Percentiles rank a stretch among this genome's conserved stretches.
Evolutionary conservation across 1,284 basidiomycete genomes (phyloP).

Genomic region (Anthracocystis setariae): DNA sequence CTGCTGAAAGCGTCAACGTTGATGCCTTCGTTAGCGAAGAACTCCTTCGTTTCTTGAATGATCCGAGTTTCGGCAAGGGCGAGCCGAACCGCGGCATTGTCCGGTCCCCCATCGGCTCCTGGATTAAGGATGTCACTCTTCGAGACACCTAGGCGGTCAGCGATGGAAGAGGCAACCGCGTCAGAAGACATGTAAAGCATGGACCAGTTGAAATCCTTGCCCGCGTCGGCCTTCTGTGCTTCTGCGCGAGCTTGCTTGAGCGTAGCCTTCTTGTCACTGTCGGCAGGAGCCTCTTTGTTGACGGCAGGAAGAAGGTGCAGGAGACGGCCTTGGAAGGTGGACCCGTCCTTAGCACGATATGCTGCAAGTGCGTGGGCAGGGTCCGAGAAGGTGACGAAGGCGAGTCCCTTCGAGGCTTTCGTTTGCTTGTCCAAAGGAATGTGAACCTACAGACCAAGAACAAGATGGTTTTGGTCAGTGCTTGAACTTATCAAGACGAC

Average conservation of each 20-base stretch:
- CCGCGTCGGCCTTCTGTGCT: constrained; percentile 78
- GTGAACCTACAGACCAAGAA: constrained; percentile 74
- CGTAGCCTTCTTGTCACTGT: constrained; percentile 39
- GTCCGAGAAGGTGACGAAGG: constrained; percentile 80
- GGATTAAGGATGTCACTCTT: constrained; percentile 86
- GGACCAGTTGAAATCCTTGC: constrained; percentile 93
- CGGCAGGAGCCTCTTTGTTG: constrained; percentile 70
- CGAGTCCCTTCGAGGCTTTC: constrained; percentile 77
- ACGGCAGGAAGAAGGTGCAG: constrained; percentile 88
- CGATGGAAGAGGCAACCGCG: constrained; percentile 84
- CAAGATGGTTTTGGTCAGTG: constrained; percentile 13
- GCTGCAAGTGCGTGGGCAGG: constrained; percentile 79
- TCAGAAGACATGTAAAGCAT: constrained; percentile 98
- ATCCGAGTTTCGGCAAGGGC: constrained; percentile 95
- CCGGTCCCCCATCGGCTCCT: constrained; percentile 34
- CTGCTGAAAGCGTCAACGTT: constrained; percentile 69
- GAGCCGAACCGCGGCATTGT: constrained; percentile 80
- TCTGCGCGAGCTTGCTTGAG: constrained; percentile 73
- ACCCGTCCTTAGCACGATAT: constrained; percentile 81
- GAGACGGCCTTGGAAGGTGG: constrained; percentile 89
- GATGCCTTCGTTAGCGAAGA: constrained; percentile 73
- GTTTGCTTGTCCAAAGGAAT: constrained; percentile 79
- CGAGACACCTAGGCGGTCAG: constrained; percentile 80
- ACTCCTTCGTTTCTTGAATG: constrained; percentile 92
- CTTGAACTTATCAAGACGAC: not conserved